Base-by-base conservation (phyloP, 768 basidiomycete species). In the Tricholomella constricta region DNA sequence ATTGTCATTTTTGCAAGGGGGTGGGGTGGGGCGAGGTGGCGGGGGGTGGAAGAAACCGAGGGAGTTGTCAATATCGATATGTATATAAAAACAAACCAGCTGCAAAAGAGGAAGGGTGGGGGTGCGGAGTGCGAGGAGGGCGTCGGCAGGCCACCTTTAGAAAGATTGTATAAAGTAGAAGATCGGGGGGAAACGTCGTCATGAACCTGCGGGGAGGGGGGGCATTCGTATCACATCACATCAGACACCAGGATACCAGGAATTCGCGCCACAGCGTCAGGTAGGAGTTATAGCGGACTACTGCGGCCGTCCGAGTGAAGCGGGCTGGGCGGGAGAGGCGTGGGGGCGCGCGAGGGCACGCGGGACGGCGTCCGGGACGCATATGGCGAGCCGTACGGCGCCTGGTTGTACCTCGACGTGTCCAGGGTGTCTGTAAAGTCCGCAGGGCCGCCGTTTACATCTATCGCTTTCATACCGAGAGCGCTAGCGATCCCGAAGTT, bases 401-500 rank as follows among this genome's bases (percentile, higher is more conserved):
- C 72, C 40, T 68, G 69, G 27, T 72, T 67, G 54, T 73, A 72
- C 60, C 71, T 63, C 48, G 57, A 19, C n/a, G 73, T 71, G 38
- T 74, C 72, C 56, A 69, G 48, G 61, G 63, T 74, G 36, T 69
- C 69, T 48, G 50, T 48, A 31, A 50, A 45, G n/a, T 55, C 54
- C 22, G 55, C 63, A 38, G 48, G 51, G 17, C 34, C 17, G 20
- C 32, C n/a, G n/a, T 43, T 57, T 32, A 35, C 40, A 22, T 56
- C 59, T 35, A 54, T 41, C 20, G 43, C 43, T 29, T 63, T 75
- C 37, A 80, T 58, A 11, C 76, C 78, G 38, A 84, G 73, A 9
- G 81, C 78, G 51, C 73, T 75, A 9, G 81, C 78, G 52, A 83
- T 81, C 19, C 75, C 77, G 56, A 81, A 81, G 4, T 79, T 72